phyloP scores from a whole-genome alignment of 306 rosid species.

The Glycine latifolia region DNA sequence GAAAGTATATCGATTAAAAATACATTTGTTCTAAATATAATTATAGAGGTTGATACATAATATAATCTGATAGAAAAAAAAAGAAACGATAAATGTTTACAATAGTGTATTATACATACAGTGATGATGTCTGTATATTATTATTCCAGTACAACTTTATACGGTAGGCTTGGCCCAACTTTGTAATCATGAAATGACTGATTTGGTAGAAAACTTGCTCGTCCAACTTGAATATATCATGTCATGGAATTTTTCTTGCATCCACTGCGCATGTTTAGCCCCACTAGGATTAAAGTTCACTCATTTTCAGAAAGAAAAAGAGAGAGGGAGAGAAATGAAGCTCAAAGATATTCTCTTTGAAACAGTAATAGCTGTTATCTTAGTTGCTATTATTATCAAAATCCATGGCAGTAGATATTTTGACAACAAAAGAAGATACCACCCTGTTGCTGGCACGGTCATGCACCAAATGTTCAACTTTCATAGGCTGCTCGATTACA shows the following conservation, averaged over 20 bases:
- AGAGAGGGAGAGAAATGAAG: conserved; percentile 6
- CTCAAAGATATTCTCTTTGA: conserved; percentile 20
- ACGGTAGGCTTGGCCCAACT: no score
- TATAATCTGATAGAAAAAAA: no score
- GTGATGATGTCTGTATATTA: no score
- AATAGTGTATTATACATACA: no score
- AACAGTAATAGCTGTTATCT: conserved; percentile 31
- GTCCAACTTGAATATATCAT: background rate
- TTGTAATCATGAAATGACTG: background rate
- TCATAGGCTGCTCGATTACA: conserved; percentile 60
- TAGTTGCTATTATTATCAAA: conserved; percentile 39
- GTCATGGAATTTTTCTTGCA: background rate
- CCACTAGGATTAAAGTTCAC: background rate
- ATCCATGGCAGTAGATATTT: conserved; percentile 32
- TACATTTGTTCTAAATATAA: no score
- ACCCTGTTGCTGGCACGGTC: conserved; percentile 51
- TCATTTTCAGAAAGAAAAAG: background rate
- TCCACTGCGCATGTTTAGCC: background rate
- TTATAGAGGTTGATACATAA: no score
- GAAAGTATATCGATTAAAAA: no score
- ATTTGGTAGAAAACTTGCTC: background rate
- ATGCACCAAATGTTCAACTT: conserved; percentile 49
- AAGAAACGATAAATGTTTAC: no score
- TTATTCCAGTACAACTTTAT: no score
- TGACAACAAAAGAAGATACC: conserved; percentile 51